Base-by-base conservation (phyloP, 768 basidiomycete species). In the Strobilomyces confusus region DNA sequence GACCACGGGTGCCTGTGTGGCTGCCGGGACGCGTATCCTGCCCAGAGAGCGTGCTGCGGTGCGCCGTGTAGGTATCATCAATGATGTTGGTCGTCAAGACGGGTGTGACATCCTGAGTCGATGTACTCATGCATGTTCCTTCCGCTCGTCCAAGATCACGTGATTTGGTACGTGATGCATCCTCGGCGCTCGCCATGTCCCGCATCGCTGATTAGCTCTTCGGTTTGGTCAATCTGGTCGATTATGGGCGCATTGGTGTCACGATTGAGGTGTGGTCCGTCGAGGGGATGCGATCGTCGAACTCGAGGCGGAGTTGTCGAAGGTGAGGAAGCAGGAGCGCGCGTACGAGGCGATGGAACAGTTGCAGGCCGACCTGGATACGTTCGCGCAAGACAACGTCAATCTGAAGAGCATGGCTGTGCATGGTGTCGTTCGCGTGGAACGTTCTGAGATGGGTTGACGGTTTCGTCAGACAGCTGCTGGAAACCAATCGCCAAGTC, bases 281-380 rank as follows among this genome's bases (percentile, higher is more conserved):
- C 26, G 75, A 81, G 9, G 88, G 5, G 95, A 98, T 51, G 74
- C 80, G 8, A 88, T 98, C 48, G 69, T 75, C 14, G 88, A 92
- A 55, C 81, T 98, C 19, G 94, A 98, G 72, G 71, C 66, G 30
- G 87, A 95, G 61, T 75, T 98, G 2, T 72, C 77, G 26, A 93
- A 93, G 67, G 82, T 84, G 4, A 82, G 83, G 70, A 90, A 93
- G 69, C 90, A 95, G 65, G 93, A 95, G 69, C 79, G 86, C 51
- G 86, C 87, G 29, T 91, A 95, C 62, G 89, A 92, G 61, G 92
- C 93, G 3, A 89, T 98, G 77, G 94, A 95, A 59, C 91, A 92
- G 63, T 70, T 98, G 11, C 93, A 95, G 65, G 80, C 83, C 1
- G 95, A 99, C 62, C 72, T 97, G 57, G 94, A 97, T 67, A 67